Percentiles rank a stretch among this genome's conserved stretches.
Evolutionary conservation across 768 basidiomycete species (phyloP).

Genomic region (Leccinum truebloodii): DNA sequence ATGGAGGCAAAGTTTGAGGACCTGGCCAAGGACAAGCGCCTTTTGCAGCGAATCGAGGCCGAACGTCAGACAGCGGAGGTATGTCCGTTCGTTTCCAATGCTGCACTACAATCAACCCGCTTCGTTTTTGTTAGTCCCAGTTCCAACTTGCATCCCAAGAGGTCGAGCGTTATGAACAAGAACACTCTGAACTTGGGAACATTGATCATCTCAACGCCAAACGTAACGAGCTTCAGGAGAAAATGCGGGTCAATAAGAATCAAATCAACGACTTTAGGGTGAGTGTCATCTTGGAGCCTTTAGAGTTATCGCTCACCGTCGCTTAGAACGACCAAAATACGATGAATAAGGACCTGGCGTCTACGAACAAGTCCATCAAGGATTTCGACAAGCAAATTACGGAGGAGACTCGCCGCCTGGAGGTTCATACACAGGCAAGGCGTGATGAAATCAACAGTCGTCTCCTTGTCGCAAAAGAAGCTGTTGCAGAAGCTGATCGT

Average conservation of each 20-base stretch:
- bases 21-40: conserved; percentile 39
- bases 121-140: conserved; percentile 29
- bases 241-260: conserved; percentile 49
- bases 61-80: conserved; percentile 44
- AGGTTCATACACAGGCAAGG: conserved; percentile 57
- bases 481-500: conserved; percentile 41
- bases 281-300: conserved; percentile 13
- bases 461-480: conserved; percentile 47
- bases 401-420: conserved; percentile 55
- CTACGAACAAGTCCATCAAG: conserved; percentile 34
- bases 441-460: conserved; percentile 57
- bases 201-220: conserved; percentile 46
- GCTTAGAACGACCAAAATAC: conserved; percentile 51
- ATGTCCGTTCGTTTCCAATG: conserved; percentile 2
- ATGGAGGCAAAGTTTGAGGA: conserved; percentile 41
- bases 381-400: conserved; percentile 48
- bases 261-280: conserved; percentile 49
- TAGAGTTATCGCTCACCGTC: conserved; percentile 3
- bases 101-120: not conserved
- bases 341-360: conserved; percentile 46
- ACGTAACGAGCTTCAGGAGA: conserved; percentile 36
- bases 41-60: conserved; percentile 41
- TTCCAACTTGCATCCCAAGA: conserved; percentile 36
- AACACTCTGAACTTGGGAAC: conserved; percentile 44
- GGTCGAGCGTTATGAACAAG: conserved; percentile 40